Conservation (phyloP, 495 filamentous ascomycete genomes). For the Friedmanniomyces simplex region DNA sequence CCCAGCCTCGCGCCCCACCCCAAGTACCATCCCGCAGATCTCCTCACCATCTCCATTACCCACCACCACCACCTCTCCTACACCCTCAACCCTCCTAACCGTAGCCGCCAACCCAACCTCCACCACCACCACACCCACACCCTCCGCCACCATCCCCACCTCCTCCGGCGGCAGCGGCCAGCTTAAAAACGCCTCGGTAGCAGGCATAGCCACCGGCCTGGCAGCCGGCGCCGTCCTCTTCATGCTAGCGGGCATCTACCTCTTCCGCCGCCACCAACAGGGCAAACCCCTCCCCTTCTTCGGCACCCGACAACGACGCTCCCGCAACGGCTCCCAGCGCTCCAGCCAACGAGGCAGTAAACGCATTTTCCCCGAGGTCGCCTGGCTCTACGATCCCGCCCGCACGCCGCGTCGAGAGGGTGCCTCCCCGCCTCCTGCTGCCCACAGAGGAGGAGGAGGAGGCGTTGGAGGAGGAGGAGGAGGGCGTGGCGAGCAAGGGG, state of each 20-base stretch:
- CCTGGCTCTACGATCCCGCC: constrained; percentile 8
- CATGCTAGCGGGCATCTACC: neutral
- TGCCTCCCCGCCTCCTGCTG: too few relatives aligned
- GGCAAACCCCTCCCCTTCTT: constrained; percentile 3
- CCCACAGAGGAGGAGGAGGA: too few relatives aligned
- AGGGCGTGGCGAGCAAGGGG: neutral
- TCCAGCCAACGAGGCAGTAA: neutral
- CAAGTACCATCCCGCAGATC: neutral
- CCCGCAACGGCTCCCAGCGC: neutral
- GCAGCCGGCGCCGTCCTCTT: constrained; percentile 5
- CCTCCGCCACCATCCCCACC: neutral
- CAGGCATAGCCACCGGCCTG: constrained; percentile 11
- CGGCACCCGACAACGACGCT: neutral
- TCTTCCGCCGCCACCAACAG: neutral
- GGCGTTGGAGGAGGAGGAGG: too few relatives aligned
- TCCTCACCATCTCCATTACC: neutral
- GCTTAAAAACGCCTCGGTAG: constrained; percentile 5
- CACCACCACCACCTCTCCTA: neutral
- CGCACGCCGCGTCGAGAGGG: neutral
- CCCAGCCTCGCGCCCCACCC: neutral
- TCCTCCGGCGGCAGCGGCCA: neutral
- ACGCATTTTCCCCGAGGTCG: constrained; percentile 3
- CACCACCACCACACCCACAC: neutral
- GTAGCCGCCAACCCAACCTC: neutral
- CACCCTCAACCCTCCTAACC: neutral